Evolutionary conservation across 2,329 filamentous ascomycete genomes (phyloP).

Genomic region (Pseudogymnoascus sp.): DNA sequence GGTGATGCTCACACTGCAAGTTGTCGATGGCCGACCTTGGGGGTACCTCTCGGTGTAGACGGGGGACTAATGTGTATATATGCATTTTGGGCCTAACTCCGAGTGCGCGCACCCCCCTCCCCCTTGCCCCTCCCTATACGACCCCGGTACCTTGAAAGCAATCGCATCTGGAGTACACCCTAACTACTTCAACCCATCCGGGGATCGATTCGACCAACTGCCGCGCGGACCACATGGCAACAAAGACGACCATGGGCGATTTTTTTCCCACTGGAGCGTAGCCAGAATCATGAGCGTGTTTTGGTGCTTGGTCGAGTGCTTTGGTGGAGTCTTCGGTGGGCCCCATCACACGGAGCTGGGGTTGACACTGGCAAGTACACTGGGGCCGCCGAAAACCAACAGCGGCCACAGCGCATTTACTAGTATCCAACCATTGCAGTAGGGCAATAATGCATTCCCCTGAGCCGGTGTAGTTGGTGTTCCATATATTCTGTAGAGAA

Average conservation of each 20-base stretch:
- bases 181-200: background rate
- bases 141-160: background rate
- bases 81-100: background rate
- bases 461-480: background rate
- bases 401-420: background rate
- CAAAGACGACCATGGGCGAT: background rate
- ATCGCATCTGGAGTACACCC: background rate
- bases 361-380: background rate
- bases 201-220: background rate
- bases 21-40: background rate
- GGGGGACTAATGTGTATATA: background rate
- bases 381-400: background rate
- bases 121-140: background rate
- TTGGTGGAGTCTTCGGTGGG: background rate
- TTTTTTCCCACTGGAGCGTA: background rate
- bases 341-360: background rate
- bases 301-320: background rate
- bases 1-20: background rate
- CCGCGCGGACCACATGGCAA: background rate
- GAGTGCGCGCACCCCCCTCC: background rate
- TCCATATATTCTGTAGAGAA: background rate
- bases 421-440: background rate
- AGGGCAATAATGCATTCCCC: background rate
- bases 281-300: background rate
- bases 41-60: background rate